Percentiles rank a stretch among this genome's conserved stretches.
phyloP scores from a whole-genome alignment of 1,139 yeast genomes.

The Suhomyces terraborum region DNA sequence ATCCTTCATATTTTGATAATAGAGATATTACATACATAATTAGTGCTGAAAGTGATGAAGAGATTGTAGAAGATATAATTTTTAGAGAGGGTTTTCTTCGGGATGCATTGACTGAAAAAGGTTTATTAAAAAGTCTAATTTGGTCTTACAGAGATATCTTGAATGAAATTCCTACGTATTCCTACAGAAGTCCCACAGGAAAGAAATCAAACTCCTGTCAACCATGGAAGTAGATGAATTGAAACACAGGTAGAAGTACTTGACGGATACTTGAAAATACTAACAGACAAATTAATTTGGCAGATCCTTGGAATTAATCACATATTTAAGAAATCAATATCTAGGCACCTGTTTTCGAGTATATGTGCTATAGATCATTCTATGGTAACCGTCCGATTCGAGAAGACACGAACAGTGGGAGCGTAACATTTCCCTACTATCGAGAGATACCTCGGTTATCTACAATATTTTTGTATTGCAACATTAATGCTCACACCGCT shows the following conservation, averaged over 20 bases:
- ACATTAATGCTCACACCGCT: no score
- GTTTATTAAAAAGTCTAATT: neutral
- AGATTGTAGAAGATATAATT: neutral
- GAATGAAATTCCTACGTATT: neutral
- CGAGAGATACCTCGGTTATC: no score
- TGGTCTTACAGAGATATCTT: neutral
- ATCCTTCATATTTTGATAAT: conserved; percentile 4
- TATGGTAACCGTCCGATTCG: no score
- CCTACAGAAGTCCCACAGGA: neutral
- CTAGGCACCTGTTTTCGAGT: no score
- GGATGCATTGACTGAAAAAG: conserved; percentile 3
- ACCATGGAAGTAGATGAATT: neutral
- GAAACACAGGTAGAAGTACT: neutral
- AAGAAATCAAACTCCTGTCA: conserved; percentile 1
- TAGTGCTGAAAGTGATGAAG: neutral
- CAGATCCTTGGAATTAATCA: no score
- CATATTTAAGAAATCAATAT: no score
- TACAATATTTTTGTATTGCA: no score
- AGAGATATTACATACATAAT: neutral
- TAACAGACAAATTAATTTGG: no score
- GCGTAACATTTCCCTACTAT: no score
- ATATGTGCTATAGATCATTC: no score
- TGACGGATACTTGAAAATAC: no score
- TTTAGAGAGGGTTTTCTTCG: neutral
- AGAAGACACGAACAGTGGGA: no score